phyloP scores from a whole-genome alignment of 148 eudicot genomes.

The Simmondsia chinensis region DNA sequence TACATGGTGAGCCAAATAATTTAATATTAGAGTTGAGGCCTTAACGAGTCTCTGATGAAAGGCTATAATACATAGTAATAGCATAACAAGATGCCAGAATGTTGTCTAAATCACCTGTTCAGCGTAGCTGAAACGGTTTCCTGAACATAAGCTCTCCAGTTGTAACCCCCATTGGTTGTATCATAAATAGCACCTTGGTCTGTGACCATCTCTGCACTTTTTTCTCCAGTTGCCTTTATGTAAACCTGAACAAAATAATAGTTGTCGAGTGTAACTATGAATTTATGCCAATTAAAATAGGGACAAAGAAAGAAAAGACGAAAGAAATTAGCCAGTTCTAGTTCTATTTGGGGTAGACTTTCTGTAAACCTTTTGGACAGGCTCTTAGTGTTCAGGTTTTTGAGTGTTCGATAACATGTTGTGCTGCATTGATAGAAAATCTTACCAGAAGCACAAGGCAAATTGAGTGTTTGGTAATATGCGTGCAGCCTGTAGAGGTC shows the following conservation, averaged over 20 bases:
- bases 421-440: too few species aligned
- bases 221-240: conserved; percentile 83
- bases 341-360: too few species aligned
- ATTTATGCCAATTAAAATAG: background rate
- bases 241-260: conserved; percentile 45
- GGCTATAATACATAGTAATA: background rate
- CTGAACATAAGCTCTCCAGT: conserved; percentile 96
- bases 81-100: background rate
- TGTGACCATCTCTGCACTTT: conserved; percentile 96
- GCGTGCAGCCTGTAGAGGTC: too few species aligned
- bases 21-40: background rate
- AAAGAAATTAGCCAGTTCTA: background rate
- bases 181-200: conserved; percentile 94
- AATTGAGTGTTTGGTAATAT: too few species aligned
- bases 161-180: conserved; percentile 93
- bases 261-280: background rate
- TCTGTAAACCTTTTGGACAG: too few species aligned
- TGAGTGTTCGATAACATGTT: too few species aligned
- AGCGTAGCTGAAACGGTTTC: conserved; percentile 99
- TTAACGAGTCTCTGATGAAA: background rate
- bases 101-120: conserved; percentile 59
- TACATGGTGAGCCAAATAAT: too few species aligned
- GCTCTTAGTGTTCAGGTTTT: too few species aligned
- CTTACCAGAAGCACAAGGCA: too few species aligned
- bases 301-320: background rate